Evolutionary conservation across 768 basidiomycete species (phyloP), one percentile per base, ranked within the genome.

Genomic region (Termitomyces sp.): DNA sequence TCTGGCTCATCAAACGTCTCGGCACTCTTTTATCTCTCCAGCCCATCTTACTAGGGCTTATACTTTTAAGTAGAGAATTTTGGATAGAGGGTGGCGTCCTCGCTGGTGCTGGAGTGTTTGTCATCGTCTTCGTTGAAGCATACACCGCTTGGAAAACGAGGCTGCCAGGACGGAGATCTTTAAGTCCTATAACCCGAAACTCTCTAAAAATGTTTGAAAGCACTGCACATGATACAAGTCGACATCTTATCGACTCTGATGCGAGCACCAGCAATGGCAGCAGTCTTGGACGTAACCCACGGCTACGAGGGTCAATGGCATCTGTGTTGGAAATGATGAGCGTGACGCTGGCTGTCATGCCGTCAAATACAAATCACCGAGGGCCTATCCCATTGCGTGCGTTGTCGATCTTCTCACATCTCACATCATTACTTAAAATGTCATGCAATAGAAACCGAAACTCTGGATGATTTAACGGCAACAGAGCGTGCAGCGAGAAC

Each of bases 241-340:
- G 71, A 48, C 68, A 65, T 7, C 66, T 67, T 24, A 65, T 76
- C 29, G 79, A 82, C 46, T 52, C 51, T 4, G 83, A 82, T 55
- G 81, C 82, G 60, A 79, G 75, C 58, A 76, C 74, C 13, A 80
- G 80, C 60, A 72, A 79, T 52, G 74, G 70, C 39, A 78, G 76
- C 48, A 78, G 75, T 63, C 79, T 72, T 59, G 69, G 70, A 24
- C 64, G 67, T 41, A 78, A 78, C n/a, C 67, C 70, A 44, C 74
- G 80, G 26, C 68, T 77, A 42, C 81, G 89, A 57, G 85, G 87
- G 6, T 91, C 89, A 4, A 87, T 90, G 75, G 88, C 89, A 5
- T 87, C 86, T 39, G 87, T 92, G 49, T 74, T 92, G 58, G 89
- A 92, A 66, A 89, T 92, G 87, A 90, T 92, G 86, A 85, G 86